Percentiles rank a stretch among this genome's conserved stretches.
phyloP scores from a whole-genome alignment of 2,329 filamentous ascomycete genomes.

The Sporothrix curviconia region DNA sequence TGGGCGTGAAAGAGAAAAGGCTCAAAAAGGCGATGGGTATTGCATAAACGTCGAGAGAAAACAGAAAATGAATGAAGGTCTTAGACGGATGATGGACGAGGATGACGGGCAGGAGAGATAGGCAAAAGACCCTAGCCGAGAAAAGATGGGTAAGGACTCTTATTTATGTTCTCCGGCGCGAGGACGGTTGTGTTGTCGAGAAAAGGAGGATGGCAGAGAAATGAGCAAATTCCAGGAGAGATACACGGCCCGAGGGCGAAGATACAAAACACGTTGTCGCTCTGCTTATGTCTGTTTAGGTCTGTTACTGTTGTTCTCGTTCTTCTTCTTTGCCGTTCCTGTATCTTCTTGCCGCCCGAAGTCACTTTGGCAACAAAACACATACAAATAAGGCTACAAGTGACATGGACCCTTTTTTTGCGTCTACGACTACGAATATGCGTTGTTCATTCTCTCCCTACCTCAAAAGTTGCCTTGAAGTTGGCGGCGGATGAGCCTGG shows the following conservation, averaged over 20 bases:
- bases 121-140: not conserved
- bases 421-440: too few relatives aligned
- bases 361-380: too few relatives aligned
- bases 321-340: too few relatives aligned
- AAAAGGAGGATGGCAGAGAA: too few relatives aligned
- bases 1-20: not conserved
- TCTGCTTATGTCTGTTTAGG: too few relatives aligned
- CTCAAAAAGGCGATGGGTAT: not conserved
- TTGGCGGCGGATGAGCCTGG: conserved; percentile 3
- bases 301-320: too few relatives aligned
- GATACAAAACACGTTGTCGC: too few relatives aligned
- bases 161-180: not conserved
- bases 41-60: not conserved
- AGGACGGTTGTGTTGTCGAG: not conserved
- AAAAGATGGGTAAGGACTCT: too few relatives aligned
- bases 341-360: too few relatives aligned
- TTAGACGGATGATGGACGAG: not conserved
- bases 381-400: too few relatives aligned
- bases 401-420: not conserved
- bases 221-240: too few relatives aligned
- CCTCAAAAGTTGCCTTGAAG: not conserved
- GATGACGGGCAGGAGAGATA: not conserved
- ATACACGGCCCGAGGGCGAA: too few relatives aligned
- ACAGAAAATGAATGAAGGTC: conserved; percentile 2
- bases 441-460: not conserved